A percentile compares a stretch with the other conserved stretches of the same genome.
Evolutionary conservation across 345 rosid genomes (phyloP).

Genomic region (Raphanus sativus): DNA sequence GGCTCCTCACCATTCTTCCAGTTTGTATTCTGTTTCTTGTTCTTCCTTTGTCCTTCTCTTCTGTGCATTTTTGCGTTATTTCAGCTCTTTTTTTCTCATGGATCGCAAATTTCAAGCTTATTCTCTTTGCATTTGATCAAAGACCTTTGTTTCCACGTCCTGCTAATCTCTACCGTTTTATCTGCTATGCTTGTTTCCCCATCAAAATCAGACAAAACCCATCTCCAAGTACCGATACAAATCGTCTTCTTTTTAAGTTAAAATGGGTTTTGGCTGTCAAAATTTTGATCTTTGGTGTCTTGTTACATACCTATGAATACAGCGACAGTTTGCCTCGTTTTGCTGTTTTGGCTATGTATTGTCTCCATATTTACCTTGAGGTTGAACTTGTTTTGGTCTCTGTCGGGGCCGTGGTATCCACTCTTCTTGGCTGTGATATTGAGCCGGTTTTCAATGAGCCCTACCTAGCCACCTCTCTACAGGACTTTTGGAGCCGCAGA

Average conservation of each 20-base stretch:
- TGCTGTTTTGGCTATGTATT: constrained; percentile 36
- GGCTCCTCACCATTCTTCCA: constrained; percentile 62
- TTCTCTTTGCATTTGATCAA: constrained; percentile 59
- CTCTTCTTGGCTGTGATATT: constrained; percentile 48
- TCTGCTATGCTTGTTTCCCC: constrained; percentile 58
- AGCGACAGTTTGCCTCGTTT: constrained; percentile 33
- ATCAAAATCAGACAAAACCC: constrained; percentile 44
- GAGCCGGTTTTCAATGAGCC: constrained; percentile 73
- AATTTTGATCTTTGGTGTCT: constrained; percentile 27
- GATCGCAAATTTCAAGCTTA: constrained; percentile 66
- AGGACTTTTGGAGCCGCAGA: constrained; percentile 79
- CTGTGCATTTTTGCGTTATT: constrained; percentile 34
- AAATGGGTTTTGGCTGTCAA: constrained; percentile 42
- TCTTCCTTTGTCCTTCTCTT: constrained; percentile 51
- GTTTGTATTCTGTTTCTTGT: constrained; percentile 42
- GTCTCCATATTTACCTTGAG: constrained; percentile 48
- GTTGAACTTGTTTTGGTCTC: constrained; percentile 48
- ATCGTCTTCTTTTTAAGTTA: too few relatives aligned
- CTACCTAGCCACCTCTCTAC: constrained; percentile 61
- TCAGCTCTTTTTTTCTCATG: constrained; percentile 49
- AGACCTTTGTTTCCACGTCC: constrained; percentile 58
- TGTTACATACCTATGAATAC: constrained; percentile 42
- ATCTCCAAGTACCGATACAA: constrained; percentile 6
- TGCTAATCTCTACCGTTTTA: constrained; percentile 49
- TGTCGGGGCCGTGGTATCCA: constrained; percentile 39